These are phyloP conservation scores for Styphnolobium japonicum DNA, from an alignment of 306 rosid genomes.

Conservation along the genomic window DNA sequence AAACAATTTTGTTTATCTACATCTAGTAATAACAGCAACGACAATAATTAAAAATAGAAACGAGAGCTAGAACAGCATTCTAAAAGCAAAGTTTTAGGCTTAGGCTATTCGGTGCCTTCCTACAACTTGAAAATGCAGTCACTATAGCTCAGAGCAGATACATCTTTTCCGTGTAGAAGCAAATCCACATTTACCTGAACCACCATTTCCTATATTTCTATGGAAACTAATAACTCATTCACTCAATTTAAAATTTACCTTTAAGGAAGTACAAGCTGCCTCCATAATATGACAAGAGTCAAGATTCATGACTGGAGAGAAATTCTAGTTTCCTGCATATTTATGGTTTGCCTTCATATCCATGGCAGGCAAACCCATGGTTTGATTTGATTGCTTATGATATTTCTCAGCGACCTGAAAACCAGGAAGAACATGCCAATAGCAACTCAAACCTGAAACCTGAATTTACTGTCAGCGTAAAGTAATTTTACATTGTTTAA, in stretches of 20 bases:
- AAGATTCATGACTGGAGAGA: too few species aligned
- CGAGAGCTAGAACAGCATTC: background rate
- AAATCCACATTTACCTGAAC: conserved; percentile 6
- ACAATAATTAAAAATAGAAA: background rate
- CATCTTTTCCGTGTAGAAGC: background rate
- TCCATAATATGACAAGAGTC: too few species aligned
- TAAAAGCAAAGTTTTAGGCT: background rate
- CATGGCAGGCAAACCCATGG: background rate
- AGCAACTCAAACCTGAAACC: background rate
- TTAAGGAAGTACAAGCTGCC: too few species aligned
- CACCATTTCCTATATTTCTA: background rate
- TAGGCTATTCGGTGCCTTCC: background rate
- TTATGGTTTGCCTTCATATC: background rate
- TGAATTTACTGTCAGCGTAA: too few species aligned
- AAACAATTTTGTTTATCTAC: too few species aligned
- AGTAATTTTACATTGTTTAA: too few species aligned
- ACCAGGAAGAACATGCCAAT: background rate
- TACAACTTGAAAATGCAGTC: background rate
- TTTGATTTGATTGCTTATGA: conserved; percentile 11
- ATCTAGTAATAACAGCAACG: background rate
- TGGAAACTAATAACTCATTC: too few species aligned
- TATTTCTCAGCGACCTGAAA: background rate
- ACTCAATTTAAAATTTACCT: too few species aligned
- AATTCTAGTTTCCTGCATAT: background rate
- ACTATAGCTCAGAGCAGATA: background rate